Evolutionary conservation across 2,329 filamentous ascomycete species (phyloP).

Genomic region (Pestalotiopsis fici): DNA sequence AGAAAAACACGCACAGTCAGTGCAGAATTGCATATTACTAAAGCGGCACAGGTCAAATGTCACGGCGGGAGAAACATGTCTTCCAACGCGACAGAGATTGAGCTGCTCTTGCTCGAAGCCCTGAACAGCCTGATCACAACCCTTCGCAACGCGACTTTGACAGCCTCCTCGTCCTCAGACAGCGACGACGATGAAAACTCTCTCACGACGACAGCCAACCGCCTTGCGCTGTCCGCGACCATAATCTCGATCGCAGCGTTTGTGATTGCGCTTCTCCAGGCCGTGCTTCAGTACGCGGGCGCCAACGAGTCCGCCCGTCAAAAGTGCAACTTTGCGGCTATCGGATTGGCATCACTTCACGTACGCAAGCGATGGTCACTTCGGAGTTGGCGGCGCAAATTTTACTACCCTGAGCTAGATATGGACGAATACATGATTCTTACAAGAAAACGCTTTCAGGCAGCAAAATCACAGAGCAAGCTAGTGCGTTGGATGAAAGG

Average conservation of each 20-base stretch:
- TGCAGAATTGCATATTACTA: no score
- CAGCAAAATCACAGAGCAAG: neutral
- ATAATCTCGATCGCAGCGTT: neutral
- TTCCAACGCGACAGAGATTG: neutral
- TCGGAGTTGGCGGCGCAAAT: neutral
- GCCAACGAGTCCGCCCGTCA: neutral
- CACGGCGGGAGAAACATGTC: neutral
- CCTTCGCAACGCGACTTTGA: neutral
- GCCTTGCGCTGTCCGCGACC: neutral
- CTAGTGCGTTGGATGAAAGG: neutral
- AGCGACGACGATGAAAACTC: neutral
- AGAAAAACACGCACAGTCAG: no score
- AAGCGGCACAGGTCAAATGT: no score
- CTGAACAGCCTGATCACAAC: neutral
- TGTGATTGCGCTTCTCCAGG: neutral
- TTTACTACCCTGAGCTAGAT: neutral
- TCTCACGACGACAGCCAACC: neutral
- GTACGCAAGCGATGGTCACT: neutral
- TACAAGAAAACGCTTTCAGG: neutral
- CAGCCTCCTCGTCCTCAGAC: neutral
- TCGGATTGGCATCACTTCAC: neutral
- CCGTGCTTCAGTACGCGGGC: neutral
- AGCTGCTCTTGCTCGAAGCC: neutral
- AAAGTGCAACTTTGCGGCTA: neutral
- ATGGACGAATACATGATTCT: neutral